These are phyloP conservation scores for Verticillium zaregamsianum DNA, from an alignment of 2,329 filamentous ascomycete genomes.

Conservation along the genomic window DNA sequence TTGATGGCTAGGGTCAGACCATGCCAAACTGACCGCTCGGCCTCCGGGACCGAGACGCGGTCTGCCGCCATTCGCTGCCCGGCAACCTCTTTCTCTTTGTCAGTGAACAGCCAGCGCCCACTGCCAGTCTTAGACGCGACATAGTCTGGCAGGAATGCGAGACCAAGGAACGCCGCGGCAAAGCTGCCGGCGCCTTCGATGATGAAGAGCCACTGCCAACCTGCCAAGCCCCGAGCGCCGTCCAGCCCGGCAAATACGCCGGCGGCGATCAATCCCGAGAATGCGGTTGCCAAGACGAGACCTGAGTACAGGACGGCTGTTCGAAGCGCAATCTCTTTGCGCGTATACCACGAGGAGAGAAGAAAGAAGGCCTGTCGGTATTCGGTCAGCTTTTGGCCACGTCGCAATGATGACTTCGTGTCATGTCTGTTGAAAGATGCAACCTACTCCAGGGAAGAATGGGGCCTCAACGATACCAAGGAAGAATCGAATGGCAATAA, in stretches of 20 bases:
- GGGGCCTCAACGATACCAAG: slow-evolving; percentile 43
- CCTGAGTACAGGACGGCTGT: slow-evolving; percentile 44
- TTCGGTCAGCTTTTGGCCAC: no score
- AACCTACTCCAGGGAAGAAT: slow-evolving; percentile 36
- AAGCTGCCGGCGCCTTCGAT: slow-evolving; percentile 8
- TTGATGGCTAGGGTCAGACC: slow-evolving; percentile 42
- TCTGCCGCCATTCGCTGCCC: slow-evolving; percentile 28
- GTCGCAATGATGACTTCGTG: no score
- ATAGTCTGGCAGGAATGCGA: background rate
- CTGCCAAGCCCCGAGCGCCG: slow-evolving; percentile 13
- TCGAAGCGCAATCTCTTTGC: slow-evolving; percentile 36
- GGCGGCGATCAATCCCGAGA: slow-evolving; percentile 47
- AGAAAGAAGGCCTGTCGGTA: slow-evolving; percentile 31
- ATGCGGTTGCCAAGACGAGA: slow-evolving; percentile 44
- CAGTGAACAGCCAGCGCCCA: background rate
- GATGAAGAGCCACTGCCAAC: slow-evolving; percentile 26
- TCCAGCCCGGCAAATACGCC: slow-evolving; percentile 39
- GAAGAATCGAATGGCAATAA: slow-evolving; percentile 44
- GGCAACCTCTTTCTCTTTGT: slow-evolving; percentile 27
- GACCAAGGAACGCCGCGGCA: background rate
- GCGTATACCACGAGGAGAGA: slow-evolving; percentile 42
- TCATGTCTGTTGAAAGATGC: no score
- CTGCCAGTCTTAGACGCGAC: background rate
- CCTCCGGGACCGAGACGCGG: no score
- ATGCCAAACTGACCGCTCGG: slow-evolving; percentile 16